Evolutionary conservation across 1,284 basidiomycete genomes (phyloP).

Genomic region (Coriolopsis trogii): DNA sequence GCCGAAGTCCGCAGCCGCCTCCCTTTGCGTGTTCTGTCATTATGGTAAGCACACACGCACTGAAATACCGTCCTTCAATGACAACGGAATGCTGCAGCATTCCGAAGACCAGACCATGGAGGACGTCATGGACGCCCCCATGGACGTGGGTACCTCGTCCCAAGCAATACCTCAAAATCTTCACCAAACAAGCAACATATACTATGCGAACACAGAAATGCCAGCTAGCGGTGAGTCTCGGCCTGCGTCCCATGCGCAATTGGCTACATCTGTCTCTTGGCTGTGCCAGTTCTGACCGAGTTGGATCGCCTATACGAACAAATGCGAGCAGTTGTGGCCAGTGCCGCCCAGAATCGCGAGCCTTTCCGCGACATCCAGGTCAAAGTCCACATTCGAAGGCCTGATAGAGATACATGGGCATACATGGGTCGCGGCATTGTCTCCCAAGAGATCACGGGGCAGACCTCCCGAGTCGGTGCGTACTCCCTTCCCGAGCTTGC

Average conservation of each 20-base stretch:
- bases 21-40: background rate
- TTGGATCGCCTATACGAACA: constrained; percentile 27
- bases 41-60: no score
- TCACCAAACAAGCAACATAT: constrained; percentile 8
- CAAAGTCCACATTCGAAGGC: constrained; percentile 79
- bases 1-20: background rate
- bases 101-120: constrained; percentile 28
- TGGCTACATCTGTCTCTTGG: constrained; percentile 16
- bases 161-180: constrained; percentile 13
- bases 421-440: constrained; percentile 78
- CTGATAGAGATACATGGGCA: constrained; percentile 78
- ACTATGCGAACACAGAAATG: background rate
- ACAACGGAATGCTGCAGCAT: constrained; percentile 1
- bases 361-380: constrained; percentile 67
- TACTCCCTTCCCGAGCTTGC: constrained; percentile 12
- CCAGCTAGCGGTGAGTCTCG: constrained; percentile 19
- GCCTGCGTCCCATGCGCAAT: constrained; percentile 17
- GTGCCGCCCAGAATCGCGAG: constrained; percentile 21
- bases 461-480: constrained; percentile 77
- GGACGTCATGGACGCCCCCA: constrained; percentile 24
- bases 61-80: no score
- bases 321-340: constrained; percentile 25
- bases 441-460: constrained; percentile 69
- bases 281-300: constrained; percentile 28
- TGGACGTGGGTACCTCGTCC: constrained; percentile 19